phyloP scores from a whole-genome alignment of 2,329 filamentous ascomycete species.

The Elsinoe necatrix region DNA sequence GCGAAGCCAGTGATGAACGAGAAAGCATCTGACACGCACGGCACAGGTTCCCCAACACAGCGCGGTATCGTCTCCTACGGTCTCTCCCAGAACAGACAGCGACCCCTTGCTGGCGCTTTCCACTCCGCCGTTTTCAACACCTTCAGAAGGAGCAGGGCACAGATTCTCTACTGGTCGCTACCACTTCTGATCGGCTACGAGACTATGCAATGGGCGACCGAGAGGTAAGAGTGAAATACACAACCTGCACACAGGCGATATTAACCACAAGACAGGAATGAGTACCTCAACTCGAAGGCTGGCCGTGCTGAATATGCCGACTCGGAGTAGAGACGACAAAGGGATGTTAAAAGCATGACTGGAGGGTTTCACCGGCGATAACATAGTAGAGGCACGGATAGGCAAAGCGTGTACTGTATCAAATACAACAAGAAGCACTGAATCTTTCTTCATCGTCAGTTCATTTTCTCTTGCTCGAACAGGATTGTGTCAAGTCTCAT shows the following conservation, averaged over 20 bases:
- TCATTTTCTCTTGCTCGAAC: too few relatives aligned
- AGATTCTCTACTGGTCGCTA: conserved; percentile 83
- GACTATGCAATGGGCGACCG: conserved; percentile 80
- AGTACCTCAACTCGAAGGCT: conserved; percentile 73
- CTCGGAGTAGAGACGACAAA: conserved; percentile 27
- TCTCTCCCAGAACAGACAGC: conserved; percentile 79
- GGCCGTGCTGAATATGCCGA: conserved; percentile 51
- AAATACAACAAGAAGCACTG: background rate
- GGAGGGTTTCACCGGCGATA: background rate
- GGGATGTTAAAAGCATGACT: too few relatives aligned
- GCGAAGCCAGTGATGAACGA: conserved; percentile 16
- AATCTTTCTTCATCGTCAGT: background rate
- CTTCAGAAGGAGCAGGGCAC: conserved; percentile 73
- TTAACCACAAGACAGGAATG: conserved; percentile 49
- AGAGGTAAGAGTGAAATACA: conserved; percentile 57
- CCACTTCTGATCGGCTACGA: conserved; percentile 72
- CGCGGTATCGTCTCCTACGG: conserved; percentile 62
- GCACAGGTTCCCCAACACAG: conserved; percentile 43
- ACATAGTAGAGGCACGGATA: background rate
- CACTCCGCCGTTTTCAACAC: conserved; percentile 91
- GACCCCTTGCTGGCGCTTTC: conserved; percentile 67
- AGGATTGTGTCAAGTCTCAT: too few relatives aligned
- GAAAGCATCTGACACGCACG: conserved; percentile 17
- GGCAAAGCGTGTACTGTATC: background rate
- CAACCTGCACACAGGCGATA: background rate